Percentiles rank a stretch among this genome's conserved stretches.
Conservation (phyloP, 2,329 filamentous ascomycete species). For the Talaromyces islandicus region DNA sequence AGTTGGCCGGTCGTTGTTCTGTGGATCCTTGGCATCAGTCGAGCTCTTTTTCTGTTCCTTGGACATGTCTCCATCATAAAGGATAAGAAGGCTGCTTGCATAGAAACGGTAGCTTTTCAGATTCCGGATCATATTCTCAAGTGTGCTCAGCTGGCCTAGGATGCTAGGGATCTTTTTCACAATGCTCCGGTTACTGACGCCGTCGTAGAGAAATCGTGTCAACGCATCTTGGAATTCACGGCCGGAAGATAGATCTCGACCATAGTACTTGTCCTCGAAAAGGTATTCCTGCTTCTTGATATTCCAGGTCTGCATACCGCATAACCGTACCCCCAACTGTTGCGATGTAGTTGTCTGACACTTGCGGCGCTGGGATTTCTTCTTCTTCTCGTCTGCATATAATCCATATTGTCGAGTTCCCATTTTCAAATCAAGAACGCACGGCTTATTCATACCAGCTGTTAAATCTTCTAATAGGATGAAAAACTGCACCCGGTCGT, state of each 20-base stretch:
- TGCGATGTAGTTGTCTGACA: conserved; percentile 88
- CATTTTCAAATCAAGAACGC: conserved; percentile 98
- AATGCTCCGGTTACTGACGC: conserved; percentile 72
- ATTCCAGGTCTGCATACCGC: conserved; percentile 95
- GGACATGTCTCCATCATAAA: conserved; percentile 74
- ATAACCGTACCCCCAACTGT: conserved; percentile 86
- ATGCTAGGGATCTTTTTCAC: conserved; percentile 82
- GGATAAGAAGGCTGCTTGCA: conserved; percentile 86
- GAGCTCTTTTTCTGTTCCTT: conserved; percentile 16
- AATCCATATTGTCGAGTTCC: conserved; percentile 94
- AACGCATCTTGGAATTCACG: conserved; percentile 83
- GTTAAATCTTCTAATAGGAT: conserved; percentile 90
- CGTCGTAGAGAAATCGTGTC: conserved; percentile 85
- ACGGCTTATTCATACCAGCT: conserved; percentile 91
- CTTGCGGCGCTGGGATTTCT: conserved; percentile 85
- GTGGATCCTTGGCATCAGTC: conserved; percentile 16
- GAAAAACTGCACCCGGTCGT: conserved; percentile 78
- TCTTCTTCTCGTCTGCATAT: conserved; percentile 86
- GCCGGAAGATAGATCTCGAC: conserved; percentile 79
- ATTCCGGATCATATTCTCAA: conserved; percentile 76
- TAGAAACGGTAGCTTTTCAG: conserved; percentile 90
- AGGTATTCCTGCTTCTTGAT: conserved; percentile 73
- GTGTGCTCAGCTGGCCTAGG: conserved; percentile 70
- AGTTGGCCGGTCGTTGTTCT: conserved; percentile 25
- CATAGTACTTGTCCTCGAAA: conserved; percentile 99